These are phyloP conservation scores for Podaxis carcinomalis DNA, from an alignment of 768 basidiomycete species.

Conservation along the genomic window DNA sequence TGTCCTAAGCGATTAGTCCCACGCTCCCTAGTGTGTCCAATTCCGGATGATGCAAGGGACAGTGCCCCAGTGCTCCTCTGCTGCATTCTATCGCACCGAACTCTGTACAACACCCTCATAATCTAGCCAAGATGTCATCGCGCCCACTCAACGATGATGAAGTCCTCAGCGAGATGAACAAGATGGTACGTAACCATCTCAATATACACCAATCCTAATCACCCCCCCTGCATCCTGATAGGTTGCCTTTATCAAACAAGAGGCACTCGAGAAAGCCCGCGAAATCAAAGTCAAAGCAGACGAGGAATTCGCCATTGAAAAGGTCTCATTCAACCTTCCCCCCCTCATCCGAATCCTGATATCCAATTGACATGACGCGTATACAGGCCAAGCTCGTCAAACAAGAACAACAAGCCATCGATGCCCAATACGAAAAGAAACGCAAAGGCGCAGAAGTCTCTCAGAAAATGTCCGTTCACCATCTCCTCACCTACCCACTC, in stretches of 20 bases:
- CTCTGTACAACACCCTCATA: background rate
- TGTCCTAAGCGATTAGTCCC: background rate
- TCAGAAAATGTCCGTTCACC: slow-evolving; percentile 83
- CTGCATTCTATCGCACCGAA: background rate
- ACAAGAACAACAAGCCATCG: slow-evolving; percentile 93
- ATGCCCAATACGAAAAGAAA: slow-evolving; percentile 94
- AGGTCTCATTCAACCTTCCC: slow-evolving; percentile 40
- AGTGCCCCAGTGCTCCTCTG: background rate
- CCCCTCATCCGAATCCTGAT: background rate
- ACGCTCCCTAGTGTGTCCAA: background rate
- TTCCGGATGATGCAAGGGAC: background rate
- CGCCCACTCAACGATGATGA: slow-evolving; percentile 91
- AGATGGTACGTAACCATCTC: slow-evolving; percentile 66
- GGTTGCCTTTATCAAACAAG: slow-evolving; percentile 99
- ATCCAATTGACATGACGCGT: slow-evolving; percentile 1
- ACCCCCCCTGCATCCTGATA: slow-evolving; percentile 24
- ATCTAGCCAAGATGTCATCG: slow-evolving; percentile 49
- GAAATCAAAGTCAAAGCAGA: slow-evolving; percentile 98
- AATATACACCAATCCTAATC: background rate
- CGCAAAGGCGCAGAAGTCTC: slow-evolving; percentile 89
- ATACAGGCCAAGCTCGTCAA: slow-evolving; percentile 91
- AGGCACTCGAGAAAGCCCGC: slow-evolving; percentile 94
- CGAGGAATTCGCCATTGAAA: slow-evolving; percentile 98
- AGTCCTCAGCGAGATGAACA: slow-evolving; percentile 95
- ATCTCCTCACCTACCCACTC: slow-evolving; percentile 4